A percentile compares a stretch with the other conserved stretches of the same genome.
Evolutionary conservation across 208 protist species (phyloP).

Genomic region (Leishmania major): DNA sequence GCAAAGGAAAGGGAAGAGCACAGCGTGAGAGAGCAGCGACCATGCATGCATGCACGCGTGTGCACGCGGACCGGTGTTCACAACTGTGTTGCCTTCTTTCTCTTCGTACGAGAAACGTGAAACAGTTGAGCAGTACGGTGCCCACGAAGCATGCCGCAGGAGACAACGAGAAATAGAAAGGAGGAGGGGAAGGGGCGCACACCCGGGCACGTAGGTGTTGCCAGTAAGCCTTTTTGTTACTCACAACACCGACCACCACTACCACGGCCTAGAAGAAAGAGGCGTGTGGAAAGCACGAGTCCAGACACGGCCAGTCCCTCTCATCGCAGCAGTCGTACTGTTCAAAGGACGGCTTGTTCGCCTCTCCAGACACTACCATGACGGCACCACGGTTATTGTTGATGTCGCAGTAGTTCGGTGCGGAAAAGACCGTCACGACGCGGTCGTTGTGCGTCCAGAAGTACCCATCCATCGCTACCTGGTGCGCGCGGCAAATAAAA

Average conservation of each 20-base stretch:
- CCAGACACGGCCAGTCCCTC: constrained; percentile 4
- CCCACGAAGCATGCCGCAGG: not conserved
- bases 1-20: not conserved
- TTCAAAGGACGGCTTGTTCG: constrained; percentile 32
- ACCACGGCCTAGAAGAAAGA: constrained; percentile 14
- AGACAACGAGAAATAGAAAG: not conserved
- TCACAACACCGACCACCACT: too few relatives aligned
- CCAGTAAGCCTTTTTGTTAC: too few relatives aligned
- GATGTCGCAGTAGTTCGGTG: constrained; percentile 77
- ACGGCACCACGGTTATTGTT: constrained; percentile 78
- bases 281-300: constrained; percentile 26
- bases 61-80: too few relatives aligned
- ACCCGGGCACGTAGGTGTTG: not conserved
- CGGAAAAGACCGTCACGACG: constrained; percentile 76
- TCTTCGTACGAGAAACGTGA: not conserved
- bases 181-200: not conserved
- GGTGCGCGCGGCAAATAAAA: constrained; percentile 92
- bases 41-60: not conserved
- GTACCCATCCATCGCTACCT: constrained; percentile 92
- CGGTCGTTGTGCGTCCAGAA: constrained; percentile 56
- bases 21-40: not conserved
- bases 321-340: constrained; percentile 43
- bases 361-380: constrained; percentile 31
- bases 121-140: not conserved
- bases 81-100: not conserved